These are phyloP conservation scores for Dendryphion nanum DNA, from an alignment of 2,329 filamentous ascomycete genomes.

Conservation along the genomic window DNA sequence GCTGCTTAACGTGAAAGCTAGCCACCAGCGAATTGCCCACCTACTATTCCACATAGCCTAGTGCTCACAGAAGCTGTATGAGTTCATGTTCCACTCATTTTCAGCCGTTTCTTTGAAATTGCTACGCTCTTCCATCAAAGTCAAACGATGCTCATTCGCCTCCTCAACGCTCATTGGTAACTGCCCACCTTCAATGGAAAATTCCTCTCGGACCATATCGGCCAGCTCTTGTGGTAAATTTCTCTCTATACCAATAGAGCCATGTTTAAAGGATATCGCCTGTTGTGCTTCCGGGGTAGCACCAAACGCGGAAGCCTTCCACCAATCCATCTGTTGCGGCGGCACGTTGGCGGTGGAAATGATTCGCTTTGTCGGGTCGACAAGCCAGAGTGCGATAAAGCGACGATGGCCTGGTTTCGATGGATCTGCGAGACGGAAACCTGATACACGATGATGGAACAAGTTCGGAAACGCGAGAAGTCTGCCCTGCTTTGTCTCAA, in stretches of 20 bases:
- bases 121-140: slow-evolving; percentile 3
- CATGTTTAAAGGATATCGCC: slow-evolving; percentile 5
- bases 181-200: not conserved
- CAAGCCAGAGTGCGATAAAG: slow-evolving; percentile 58
- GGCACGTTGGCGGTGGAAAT: slow-evolving; percentile 54
- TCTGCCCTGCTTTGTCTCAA: slow-evolving; percentile 49
- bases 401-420: slow-evolving; percentile 56
- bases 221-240: not conserved
- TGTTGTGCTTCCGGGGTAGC: not conserved
- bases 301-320: slow-evolving; percentile 17
- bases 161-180: not conserved
- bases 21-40: too few relatives aligned
- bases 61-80: slow-evolving; percentile 8
- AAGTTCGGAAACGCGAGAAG: slow-evolving; percentile 57
- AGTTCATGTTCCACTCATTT: not conserved
- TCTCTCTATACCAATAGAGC: not conserved
- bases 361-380: slow-evolving; percentile 55
- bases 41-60: too few relatives aligned
- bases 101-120: slow-evolving; percentile 1
- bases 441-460: slow-evolving; percentile 23
- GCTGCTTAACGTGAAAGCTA: too few relatives aligned
- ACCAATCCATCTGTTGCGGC: slow-evolving; percentile 52
- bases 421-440: slow-evolving; percentile 51
- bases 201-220: not conserved
- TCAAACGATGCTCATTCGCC: slow-evolving; percentile 1